A percentile compares a stretch with the other conserved stretches of the same genome.
Conservation (phyloP, 768 basidiomycete genomes). For the Suillus bovinus region DNA sequence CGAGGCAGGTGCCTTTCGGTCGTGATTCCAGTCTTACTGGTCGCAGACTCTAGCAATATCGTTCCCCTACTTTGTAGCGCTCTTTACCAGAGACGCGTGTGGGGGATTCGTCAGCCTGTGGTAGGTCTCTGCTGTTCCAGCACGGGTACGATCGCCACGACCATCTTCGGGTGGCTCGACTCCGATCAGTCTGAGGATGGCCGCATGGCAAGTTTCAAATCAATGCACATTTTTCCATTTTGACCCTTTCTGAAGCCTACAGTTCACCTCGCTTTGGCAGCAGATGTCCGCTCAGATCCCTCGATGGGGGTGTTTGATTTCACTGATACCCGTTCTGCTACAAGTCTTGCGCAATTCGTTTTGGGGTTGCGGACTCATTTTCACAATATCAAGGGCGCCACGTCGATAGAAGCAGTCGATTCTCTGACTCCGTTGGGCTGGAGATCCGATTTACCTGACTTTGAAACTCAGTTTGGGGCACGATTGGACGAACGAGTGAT, state of each 20-base stretch:
- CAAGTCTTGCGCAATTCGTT: neutral
- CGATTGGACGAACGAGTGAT: neutral
- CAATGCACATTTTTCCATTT: neutral
- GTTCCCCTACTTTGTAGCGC: conserved; percentile 3
- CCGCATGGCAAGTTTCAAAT: neutral
- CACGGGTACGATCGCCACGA: neutral
- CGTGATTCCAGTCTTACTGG: conserved; percentile 8
- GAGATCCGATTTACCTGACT: conserved; percentile 1
- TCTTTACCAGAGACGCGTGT: conserved; percentile 8
- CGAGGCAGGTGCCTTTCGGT: neutral
- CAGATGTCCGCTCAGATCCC: neutral
- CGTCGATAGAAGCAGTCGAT: neutral
- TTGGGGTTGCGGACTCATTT: conserved; percentile 4
- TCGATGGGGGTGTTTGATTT: conserved; percentile 4
- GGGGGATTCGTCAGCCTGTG: conserved; percentile 8
- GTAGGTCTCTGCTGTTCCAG: conserved; percentile 6
- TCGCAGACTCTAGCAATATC: conserved; percentile 8
- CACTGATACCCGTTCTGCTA: neutral
- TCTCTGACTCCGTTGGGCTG: neutral
- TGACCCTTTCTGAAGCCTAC: conserved; percentile 3
- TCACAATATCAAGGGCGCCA: neutral
- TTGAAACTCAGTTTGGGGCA: neutral
- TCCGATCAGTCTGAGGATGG: neutral
- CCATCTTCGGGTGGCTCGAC: conserved; percentile 1
- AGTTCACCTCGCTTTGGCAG: neutral